These are phyloP conservation scores for Baudoinia panamericana DNA, from an alignment of 495 filamentous ascomycete genomes.

Conservation along the genomic window DNA sequence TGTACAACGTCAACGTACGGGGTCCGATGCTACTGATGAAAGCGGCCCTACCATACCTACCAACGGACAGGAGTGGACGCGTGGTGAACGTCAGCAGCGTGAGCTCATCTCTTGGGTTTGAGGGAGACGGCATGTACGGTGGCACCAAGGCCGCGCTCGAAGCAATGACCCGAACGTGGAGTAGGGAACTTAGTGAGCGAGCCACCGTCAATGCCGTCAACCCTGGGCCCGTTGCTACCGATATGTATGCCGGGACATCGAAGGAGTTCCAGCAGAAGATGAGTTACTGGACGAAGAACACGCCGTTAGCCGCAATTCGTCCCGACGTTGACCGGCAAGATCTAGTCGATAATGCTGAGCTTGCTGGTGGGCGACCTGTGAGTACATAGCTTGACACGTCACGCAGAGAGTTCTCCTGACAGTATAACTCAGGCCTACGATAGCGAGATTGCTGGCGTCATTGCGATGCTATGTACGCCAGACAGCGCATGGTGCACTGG, in stretches of 20 bases:
- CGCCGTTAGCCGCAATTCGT: conserved; percentile 47
- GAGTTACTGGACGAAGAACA: conserved; percentile 46
- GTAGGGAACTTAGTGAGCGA: conserved; percentile 61
- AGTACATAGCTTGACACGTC: neutral
- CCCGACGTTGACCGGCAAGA: conserved; percentile 48
- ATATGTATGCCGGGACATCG: conserved; percentile 52
- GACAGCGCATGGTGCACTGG: conserved; percentile 75
- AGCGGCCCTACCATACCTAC: conserved; percentile 55
- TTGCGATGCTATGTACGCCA: conserved; percentile 65
- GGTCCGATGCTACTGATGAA: conserved; percentile 72
- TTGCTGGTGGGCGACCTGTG: conserved; percentile 50
- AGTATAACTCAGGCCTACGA: conserved; percentile 40
- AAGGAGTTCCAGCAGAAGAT: conserved; percentile 41
- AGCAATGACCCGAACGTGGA: conserved; percentile 86
- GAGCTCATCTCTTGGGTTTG: conserved; percentile 53
- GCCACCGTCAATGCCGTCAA: conserved; percentile 80
- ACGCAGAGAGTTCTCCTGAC: too few species aligned
- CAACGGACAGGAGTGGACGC: conserved; percentile 58
- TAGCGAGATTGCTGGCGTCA: conserved; percentile 67
- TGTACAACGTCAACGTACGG: conserved; percentile 74
- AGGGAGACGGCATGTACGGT: conserved; percentile 64
- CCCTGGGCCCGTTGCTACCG: conserved; percentile 73
- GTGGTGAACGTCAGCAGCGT: conserved; percentile 70
- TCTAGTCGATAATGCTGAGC: conserved; percentile 42
- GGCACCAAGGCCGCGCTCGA: conserved; percentile 84